Conservation (phyloP, 106 monocot species). For the Phalaenopsis equestris region DNA sequence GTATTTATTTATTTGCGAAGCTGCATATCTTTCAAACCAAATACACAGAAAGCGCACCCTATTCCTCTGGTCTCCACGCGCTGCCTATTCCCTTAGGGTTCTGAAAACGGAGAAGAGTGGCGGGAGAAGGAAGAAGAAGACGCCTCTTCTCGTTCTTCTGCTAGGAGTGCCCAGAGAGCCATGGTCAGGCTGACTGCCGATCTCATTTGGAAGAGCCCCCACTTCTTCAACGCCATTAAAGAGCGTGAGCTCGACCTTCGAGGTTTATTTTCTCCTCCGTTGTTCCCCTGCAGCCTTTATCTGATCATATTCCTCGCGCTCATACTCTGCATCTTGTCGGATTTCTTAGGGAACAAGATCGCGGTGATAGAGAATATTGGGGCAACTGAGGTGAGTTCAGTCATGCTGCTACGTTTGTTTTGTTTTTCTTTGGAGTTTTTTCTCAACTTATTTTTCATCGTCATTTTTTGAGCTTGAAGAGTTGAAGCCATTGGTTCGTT, state of each 20-base stretch:
- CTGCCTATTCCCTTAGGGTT: no score
- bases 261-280: constrained; percentile 23
- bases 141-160: neutral
- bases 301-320: neutral
- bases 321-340: neutral
- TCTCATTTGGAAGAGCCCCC: constrained; percentile 88
- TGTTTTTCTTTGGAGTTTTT: neutral
- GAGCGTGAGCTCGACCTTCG: constrained; percentile 89
- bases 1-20: no score
- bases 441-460: neutral
- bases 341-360: constrained; percentile 80
- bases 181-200: constrained; percentile 86
- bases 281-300: neutral
- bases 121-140: neutral
- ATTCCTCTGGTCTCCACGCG: no score
- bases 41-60: no score
- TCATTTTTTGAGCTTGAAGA: neutral
- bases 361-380: constrained; percentile 86
- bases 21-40: no score
- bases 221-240: constrained; percentile 93
- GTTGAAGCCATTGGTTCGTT: no score
- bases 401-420: neutral
- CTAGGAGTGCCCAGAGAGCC: neutral
- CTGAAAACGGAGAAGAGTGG: neutral
- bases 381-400: constrained; percentile 76